Percentiles rank a stretch among this genome's conserved stretches.
phyloP scores from a whole-genome alignment of 192 early-diverging fungal species.

The Entomortierella beljakovae region DNA sequence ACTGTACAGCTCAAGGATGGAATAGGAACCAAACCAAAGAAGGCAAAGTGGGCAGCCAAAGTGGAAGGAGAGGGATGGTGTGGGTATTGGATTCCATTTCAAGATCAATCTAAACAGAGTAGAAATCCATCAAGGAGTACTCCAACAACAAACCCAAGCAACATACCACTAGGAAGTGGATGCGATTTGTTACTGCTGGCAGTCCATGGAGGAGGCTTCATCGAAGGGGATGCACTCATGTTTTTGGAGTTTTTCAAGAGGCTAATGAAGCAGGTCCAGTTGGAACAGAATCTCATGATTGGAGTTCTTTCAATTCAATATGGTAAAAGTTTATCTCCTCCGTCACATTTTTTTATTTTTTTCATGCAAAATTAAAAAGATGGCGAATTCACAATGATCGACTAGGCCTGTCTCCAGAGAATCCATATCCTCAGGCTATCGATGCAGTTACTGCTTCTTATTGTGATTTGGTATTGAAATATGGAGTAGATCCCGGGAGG shows the following conservation, averaged over 20 bases:
- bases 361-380: too few species aligned
- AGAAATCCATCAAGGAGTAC: background rate
- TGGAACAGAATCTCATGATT: slow-evolving; percentile 19
- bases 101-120: slow-evolving; percentile 18
- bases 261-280: slow-evolving; percentile 24
- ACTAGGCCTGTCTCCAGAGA: slow-evolving; percentile 36
- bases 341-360: background rate
- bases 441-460: slow-evolving; percentile 35
- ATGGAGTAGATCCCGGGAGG: slow-evolving; percentile 11
- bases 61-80: slow-evolving; percentile 20
- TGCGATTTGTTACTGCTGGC: slow-evolving; percentile 33
- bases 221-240: slow-evolving; percentile 25
- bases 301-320: slow-evolving; percentile 38
- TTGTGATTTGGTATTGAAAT: slow-evolving; percentile 12
- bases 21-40: slow-evolving; percentile 10
- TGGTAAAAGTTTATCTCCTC: too few species aligned
- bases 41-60: slow-evolving; percentile 16
- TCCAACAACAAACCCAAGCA: background rate
- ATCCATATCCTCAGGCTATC: slow-evolving; percentile 30
- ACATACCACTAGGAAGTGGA: slow-evolving; percentile 13
- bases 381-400: background rate
- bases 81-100: slow-evolving; percentile 49
- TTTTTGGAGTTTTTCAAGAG: slow-evolving; percentile 27
- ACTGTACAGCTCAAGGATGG: slow-evolving; percentile 7
- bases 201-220: slow-evolving; percentile 38